These are phyloP conservation scores for Didymellaceae sp. DNA, from an alignment of 2,329 filamentous ascomycete species.

Conservation along the genomic window DNA sequence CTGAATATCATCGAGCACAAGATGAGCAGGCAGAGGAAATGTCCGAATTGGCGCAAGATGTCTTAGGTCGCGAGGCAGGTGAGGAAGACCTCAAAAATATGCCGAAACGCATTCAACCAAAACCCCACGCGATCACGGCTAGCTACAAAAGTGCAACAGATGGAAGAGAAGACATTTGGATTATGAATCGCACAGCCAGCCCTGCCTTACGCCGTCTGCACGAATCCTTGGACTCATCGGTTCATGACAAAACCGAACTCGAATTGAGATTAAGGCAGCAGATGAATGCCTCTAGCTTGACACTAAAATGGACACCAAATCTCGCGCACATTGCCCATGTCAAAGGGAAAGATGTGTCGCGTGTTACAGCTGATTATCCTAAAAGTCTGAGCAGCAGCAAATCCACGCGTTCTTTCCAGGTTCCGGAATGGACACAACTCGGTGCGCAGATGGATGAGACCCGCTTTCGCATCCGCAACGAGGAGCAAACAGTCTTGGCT, in stretches of 20 bases:
- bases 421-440: conserved; percentile 81
- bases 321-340: conserved; percentile 91
- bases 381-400: conserved; percentile 77
- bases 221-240: conserved; percentile 65
- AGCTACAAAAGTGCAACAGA: conserved; percentile 46
- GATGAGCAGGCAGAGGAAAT: conserved; percentile 74
- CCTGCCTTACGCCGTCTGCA: conserved; percentile 71
- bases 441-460: conserved; percentile 80
- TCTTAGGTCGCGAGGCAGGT: conserved; percentile 70
- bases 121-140: conserved; percentile 38
- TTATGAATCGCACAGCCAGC: conserved; percentile 72
- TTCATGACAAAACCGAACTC: conserved; percentile 66
- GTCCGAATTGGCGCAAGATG: conserved; percentile 74
- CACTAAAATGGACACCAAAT: conserved; percentile 83
- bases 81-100: conserved; percentile 58
- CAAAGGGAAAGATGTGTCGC: conserved; percentile 72
- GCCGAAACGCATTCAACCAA: conserved; percentile 47
- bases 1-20: conserved; percentile 77
- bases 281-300: conserved; percentile 63
- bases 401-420: conserved; percentile 82
- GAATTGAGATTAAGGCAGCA: conserved; percentile 66
- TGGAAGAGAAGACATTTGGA: conserved; percentile 62
- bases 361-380: conserved; percentile 48
- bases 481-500: conserved; percentile 83
- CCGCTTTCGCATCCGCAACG: conserved; percentile 77